Percentiles rank a stretch among this genome's conserved stretches.
Conservation (phyloP, 2,329 filamentous ascomycete genomes). For the Alternaria sp. region DNA sequence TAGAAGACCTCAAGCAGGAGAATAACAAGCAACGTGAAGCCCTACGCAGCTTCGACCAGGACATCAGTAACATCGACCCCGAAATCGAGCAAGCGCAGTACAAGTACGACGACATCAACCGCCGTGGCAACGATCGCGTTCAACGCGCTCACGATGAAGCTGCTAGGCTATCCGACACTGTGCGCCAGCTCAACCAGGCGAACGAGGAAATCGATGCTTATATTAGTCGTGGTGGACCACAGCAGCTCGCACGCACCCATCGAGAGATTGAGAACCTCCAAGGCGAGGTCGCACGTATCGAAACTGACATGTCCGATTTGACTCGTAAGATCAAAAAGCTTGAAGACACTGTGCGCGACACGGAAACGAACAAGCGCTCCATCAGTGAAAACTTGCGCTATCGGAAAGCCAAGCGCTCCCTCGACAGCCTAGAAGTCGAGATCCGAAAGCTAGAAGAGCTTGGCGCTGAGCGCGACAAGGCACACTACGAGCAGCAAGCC, state of each 20-base stretch:
- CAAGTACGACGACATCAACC: constrained; percentile 76
- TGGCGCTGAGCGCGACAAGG: constrained; percentile 82
- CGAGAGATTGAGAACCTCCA: constrained; percentile 73
- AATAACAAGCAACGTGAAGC: constrained; percentile 71
- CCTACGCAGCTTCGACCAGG: constrained; percentile 72
- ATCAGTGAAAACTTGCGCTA: constrained; percentile 90
- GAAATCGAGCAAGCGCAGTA: constrained; percentile 77
- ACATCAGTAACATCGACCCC: constrained; percentile 76
- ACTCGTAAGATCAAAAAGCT: constrained; percentile 77
- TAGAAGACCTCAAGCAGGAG: constrained; percentile 74
- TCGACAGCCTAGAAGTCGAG: constrained; percentile 71
- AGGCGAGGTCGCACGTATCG: constrained; percentile 67
- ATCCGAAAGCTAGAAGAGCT: constrained; percentile 77
- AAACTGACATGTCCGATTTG: constrained; percentile 71
- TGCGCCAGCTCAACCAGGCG: constrained; percentile 77
- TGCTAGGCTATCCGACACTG: constrained; percentile 72
- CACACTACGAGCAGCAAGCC: constrained; percentile 74
- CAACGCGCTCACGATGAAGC: constrained; percentile 73
- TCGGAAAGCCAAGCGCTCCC: constrained; percentile 72
- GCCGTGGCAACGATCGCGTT: constrained; percentile 74
- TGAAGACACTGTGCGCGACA: constrained; percentile 76
- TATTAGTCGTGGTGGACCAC: constrained; percentile 73
- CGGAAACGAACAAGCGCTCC: constrained; percentile 81
- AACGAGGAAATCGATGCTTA: constrained; percentile 83
- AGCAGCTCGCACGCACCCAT: constrained; percentile 72